Conservation (phyloP, 2,329 filamentous ascomycete genomes). For the Venturia pyrina region DNA sequence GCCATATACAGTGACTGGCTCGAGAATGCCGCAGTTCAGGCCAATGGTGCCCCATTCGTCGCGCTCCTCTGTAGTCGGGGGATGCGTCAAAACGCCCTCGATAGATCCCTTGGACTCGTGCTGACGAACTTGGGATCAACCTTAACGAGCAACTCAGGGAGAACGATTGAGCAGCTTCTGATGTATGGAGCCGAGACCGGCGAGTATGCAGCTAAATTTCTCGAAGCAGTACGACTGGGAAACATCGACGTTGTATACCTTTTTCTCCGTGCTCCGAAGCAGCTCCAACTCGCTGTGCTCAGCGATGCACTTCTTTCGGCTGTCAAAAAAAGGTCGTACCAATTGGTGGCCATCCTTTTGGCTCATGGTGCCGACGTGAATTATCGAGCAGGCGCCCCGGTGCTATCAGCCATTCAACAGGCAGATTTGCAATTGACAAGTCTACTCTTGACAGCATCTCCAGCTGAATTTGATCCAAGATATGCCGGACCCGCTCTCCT, state of each 20-base stretch:
- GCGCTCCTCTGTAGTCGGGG: conserved; percentile 3
- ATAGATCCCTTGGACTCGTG: conserved; percentile 3
- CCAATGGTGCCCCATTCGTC: not conserved
- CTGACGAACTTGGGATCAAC: not conserved
- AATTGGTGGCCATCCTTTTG: not conserved
- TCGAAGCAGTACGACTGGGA: not conserved
- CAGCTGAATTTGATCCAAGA: not conserved
- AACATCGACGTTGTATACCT: not conserved
- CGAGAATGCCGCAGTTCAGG: not conserved
- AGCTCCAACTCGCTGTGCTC: not conserved
- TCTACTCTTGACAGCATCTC: not conserved
- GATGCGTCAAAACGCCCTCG: not conserved
- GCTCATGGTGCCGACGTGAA: conserved; percentile 1
- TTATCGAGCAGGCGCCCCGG: not conserved
- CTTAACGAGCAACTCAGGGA: not conserved
- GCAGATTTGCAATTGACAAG: not conserved
- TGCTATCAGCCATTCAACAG: not conserved
- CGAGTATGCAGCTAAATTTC: not conserved
- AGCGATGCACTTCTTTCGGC: not conserved
- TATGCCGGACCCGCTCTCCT: not conserved
- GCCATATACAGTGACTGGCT: conserved; percentile 3
- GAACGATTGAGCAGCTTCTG: not conserved
- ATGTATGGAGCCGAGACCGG: not conserved
- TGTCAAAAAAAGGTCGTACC: not conserved
- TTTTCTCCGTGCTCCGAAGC: not conserved